phyloP scores from a whole-genome alignment of 2,329 filamentous ascomycete species.

The Phoma herbarum region DNA sequence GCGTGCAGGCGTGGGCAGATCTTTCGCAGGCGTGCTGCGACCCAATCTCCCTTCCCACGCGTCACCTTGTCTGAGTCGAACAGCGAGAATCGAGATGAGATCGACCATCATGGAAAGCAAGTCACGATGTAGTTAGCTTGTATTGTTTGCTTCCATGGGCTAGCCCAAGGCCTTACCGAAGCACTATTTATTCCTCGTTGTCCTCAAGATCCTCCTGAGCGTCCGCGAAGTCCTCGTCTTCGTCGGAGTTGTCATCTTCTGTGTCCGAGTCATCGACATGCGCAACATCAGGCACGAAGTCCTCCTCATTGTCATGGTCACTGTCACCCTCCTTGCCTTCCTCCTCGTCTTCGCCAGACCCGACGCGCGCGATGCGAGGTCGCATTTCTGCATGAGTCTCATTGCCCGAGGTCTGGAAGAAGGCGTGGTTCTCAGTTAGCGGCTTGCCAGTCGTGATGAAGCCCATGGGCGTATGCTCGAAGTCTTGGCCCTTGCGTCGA shows the following conservation, averaged over 20 bases:
- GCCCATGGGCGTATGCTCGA: slow-evolving; percentile 68
- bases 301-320: slow-evolving; percentile 27
- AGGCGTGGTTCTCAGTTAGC: slow-evolving; percentile 59
- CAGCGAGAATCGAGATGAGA: too few relatives aligned
- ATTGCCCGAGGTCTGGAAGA: slow-evolving; percentile 54
- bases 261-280: slow-evolving; percentile 29
- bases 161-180: background rate
- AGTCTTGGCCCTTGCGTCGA: slow-evolving; percentile 64
- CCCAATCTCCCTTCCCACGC: too few relatives aligned
- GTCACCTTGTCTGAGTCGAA: too few relatives aligned
- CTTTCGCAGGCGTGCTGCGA: too few relatives aligned
- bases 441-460: slow-evolving; percentile 63
- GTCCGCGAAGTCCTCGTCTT: slow-evolving; percentile 18
- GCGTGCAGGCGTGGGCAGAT: too few relatives aligned
- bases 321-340: slow-evolving; percentile 19
- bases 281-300: slow-evolving; percentile 23
- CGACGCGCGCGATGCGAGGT: slow-evolving; percentile 22
- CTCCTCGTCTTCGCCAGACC: slow-evolving; percentile 13
- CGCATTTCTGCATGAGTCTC: slow-evolving; percentile 22
- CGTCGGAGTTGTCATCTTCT: slow-evolving; percentile 21
- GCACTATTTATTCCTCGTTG: background rate
- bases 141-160: background rate
- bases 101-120: background rate
- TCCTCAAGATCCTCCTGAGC: slow-evolving; percentile 10
- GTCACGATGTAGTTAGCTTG: too few relatives aligned